These are phyloP conservation scores for Sclerotinia subarctica DNA, from an alignment of 2,329 filamentous ascomycete species.

Conservation along the genomic window DNA sequence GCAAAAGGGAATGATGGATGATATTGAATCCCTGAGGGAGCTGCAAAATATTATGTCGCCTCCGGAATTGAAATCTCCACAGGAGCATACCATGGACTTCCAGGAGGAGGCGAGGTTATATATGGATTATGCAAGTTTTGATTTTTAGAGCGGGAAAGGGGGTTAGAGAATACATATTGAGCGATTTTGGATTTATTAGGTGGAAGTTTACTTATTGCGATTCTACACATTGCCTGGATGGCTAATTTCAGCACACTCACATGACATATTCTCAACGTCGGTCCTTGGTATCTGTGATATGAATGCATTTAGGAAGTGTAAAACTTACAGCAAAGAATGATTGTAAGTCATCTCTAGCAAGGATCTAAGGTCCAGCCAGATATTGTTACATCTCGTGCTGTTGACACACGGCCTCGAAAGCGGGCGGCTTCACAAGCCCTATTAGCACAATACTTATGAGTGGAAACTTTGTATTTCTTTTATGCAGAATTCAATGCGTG, in stretches of 20 bases:
- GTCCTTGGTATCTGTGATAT: too few relatives aligned
- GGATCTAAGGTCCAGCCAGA: not conserved
- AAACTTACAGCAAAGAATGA: not conserved
- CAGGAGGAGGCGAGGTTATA: constrained; percentile 16
- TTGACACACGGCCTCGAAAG: not conserved
- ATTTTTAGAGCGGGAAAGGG: not conserved
- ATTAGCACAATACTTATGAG: not conserved
- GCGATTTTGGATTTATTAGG: not conserved
- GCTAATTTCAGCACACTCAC: not conserved
- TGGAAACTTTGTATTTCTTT: not conserved
- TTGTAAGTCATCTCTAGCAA: not conserved
- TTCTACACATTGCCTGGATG: not conserved
- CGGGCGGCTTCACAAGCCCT: not conserved
- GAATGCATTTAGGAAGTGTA: too few relatives aligned
- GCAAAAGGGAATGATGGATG: constrained; percentile 40
- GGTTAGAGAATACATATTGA: not conserved
- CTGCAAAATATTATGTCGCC: constrained; percentile 21
- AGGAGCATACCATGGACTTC: constrained; percentile 14
- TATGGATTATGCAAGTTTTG: constrained; percentile 16
- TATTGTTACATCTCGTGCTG: not conserved
- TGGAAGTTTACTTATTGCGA: not conserved
- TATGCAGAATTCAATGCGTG: not conserved
- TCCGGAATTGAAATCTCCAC: constrained; percentile 15
- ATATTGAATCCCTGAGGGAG: constrained; percentile 35
- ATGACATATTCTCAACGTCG: not conserved